Evolutionary conservation across 495 filamentous ascomycete genomes (phyloP).

Genomic region (Lichenothelia convexa): DNA sequence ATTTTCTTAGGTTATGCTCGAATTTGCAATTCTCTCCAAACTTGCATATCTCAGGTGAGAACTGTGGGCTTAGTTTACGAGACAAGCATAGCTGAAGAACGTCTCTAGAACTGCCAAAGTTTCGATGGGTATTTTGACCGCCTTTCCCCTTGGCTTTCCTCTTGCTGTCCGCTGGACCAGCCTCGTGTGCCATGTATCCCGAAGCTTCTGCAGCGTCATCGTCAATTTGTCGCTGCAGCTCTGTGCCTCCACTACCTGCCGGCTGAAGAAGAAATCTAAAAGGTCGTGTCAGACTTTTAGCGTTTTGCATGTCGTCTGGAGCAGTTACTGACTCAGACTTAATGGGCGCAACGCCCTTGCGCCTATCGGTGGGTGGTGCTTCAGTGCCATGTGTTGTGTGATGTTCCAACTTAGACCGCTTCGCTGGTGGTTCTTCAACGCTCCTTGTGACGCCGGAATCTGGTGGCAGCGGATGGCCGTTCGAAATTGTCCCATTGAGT

Average conservation of each 20-base stretch:
- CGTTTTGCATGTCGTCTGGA: too few relatives aligned
- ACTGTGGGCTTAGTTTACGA: constrained; percentile 46
- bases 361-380: constrained; percentile 18
- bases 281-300: too few relatives aligned
- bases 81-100: constrained; percentile 59
- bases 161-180: constrained; percentile 19
- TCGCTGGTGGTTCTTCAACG: constrained; percentile 39
- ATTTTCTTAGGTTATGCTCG: constrained; percentile 67
- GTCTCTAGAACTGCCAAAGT: constrained; percentile 70
- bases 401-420: constrained; percentile 39
- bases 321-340: constrained; percentile 53
- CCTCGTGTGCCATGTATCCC: constrained; percentile 15
- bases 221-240: too few relatives aligned
- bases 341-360: constrained; percentile 60
- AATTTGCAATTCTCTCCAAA: constrained; percentile 62
- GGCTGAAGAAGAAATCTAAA: too few relatives aligned
- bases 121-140: constrained; percentile 73
- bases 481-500: too few relatives aligned
- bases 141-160: constrained; percentile 25
- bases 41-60: constrained; percentile 49
- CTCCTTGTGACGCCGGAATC: too few relatives aligned
- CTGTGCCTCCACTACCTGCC: too few relatives aligned
- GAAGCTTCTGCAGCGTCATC: constrained; percentile 25
- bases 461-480: too few relatives aligned
- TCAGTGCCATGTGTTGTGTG: too few relatives aligned